A percentile compares a stretch with the other conserved stretches of the same genome.
Conservation (phyloP, 2,329 filamentous ascomycete genomes). For the Rutstroemia sp. region DNA sequence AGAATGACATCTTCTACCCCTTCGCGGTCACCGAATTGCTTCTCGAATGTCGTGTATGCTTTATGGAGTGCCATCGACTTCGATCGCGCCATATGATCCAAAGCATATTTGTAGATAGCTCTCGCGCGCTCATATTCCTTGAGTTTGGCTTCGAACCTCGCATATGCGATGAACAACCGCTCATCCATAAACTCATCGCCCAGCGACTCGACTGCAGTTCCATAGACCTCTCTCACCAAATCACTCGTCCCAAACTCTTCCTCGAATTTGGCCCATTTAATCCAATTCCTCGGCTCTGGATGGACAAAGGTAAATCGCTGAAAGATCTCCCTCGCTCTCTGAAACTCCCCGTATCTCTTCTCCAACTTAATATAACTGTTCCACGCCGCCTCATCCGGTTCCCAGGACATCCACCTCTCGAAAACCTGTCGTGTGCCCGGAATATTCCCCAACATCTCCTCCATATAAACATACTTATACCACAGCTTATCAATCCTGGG, state of each 20-base stretch:
- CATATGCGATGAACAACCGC: conserved; percentile 89
- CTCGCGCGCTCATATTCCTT: conserved; percentile 92
- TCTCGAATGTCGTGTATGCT: conserved; percentile 94
- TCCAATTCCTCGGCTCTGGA: conserved; percentile 93
- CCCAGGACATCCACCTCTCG: conserved; percentile 98
- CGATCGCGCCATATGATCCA: conserved; percentile 84
- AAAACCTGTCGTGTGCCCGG: conserved; percentile 89
- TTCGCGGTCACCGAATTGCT: conserved; percentile 89
- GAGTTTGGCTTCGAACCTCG: conserved; percentile 87
- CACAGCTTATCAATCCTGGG: conserved; percentile 92
- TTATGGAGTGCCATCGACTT: conserved; percentile 82
- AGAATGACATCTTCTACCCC: conserved; percentile 93
- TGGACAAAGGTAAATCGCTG: conserved; percentile 86
- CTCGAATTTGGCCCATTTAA: conserved; percentile 97
- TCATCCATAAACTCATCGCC: conserved; percentile 96
- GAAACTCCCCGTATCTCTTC: conserved; percentile 88
- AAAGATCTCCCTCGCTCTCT: conserved; percentile 84
- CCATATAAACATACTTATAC: conserved; percentile 99
- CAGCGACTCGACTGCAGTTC: conserved; percentile 76
- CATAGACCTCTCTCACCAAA: conserved; percentile 85
- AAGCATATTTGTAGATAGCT: conserved; percentile 93
- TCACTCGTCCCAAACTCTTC: conserved; percentile 92
- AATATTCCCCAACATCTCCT: conserved; percentile 94
- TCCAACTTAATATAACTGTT: conserved; percentile 94
- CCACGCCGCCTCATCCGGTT: conserved; percentile 94